Base-by-base conservation (phyloP, 495 filamentous ascomycete genomes). In the Penicillium lividum region DNA sequence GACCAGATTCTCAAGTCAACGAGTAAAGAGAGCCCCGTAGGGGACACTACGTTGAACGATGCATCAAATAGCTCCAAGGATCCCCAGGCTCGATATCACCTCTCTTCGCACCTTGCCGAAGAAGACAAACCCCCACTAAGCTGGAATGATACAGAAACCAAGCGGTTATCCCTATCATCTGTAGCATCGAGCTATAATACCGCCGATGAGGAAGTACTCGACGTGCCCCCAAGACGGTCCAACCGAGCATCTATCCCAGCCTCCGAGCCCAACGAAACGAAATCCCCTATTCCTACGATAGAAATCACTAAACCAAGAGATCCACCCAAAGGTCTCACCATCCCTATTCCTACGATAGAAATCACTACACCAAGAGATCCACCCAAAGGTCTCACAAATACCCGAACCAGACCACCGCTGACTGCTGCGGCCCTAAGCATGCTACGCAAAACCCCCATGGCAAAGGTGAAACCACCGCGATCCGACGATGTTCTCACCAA, bases 401-500 rank as follows among this genome's bases (percentile, higher is more conserved):
- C 47, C 9, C 53, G 45, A 46, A 28, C 9, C 40, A 40, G 28
- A 4, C 31, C 47, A 43, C 54, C 59, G 0, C 59, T 54, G 13
- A 28, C 57, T 13, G 53, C 42, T 16, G 47, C 36, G 0, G 33
- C 63, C 0, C 15, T 61, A 9, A 52, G 34, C 46, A 56, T 60
- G 10, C 36, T 62, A 10, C 46, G 56, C 13, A 45, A 33, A 25
- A 64, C 47, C 34, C 31, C 60, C 34, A n/a, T 48, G 2, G 62
- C 66, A 46, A 66, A 61, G 13, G n/a, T 48, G 2, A 73, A 65
- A 56, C 27, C 27, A 11, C 58, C 49, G 6, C 53, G 46, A 49
- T 57, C 65, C 16, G 74, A 73, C 29, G 80, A 82, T 44, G 79
- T 85, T 0, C 69, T 92, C 44, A 86, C 84, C 34, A 93, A 92